Evolutionary conservation across 1,139 yeast species (phyloP), one percentile per base, ranked within the genome.

Genomic region (Saccharomyces hybrid): DNA sequence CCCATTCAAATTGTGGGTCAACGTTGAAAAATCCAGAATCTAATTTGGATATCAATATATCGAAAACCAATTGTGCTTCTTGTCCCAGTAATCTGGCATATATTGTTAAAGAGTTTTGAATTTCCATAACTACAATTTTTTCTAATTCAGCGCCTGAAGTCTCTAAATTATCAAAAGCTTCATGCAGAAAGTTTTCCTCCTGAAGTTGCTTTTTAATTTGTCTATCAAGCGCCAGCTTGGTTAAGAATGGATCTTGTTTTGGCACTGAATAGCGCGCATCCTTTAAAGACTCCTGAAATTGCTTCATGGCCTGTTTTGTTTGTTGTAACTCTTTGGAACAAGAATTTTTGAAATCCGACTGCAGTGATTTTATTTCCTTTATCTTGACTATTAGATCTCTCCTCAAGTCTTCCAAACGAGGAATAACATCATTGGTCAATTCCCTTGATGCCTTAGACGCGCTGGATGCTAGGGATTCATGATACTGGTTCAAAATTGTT

Each of bases 1-100:
- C 89, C 96, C 97, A 91, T 73, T 91, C 98, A 67, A 83, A 81
- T 31, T 81, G 77, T 9, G 96, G 82, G 59, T 87, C 91, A 65
- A 86, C 84, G 46, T 85, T 78, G 56, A 88, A 80, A 61, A 88
- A 84, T 1, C 96, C 96, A 53, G 78, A 72, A 62, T 83, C 83
- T 54, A 89, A 71, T 66, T 82, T 83, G 13, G 88, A 83, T 44
- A 86, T 76, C 57, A 89, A 74, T 56, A 76, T 77, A 59, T 83
- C 82, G 58, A 84, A 80, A 26, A 85, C 82, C 41, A 84, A 74
- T 57, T 83, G 83, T 47, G 88, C 83, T 67, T 87, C 91, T 57
- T 79, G 80, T 50, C 83, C 84, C 54, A 85, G 70, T 46, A 83
- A 70, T 57, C 80, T 82, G 41, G 93, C 86, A 71, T 84, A 90